phyloP scores from a whole-genome alignment of 78 protist species.

The Pigoraptor vietnamica region DNA sequence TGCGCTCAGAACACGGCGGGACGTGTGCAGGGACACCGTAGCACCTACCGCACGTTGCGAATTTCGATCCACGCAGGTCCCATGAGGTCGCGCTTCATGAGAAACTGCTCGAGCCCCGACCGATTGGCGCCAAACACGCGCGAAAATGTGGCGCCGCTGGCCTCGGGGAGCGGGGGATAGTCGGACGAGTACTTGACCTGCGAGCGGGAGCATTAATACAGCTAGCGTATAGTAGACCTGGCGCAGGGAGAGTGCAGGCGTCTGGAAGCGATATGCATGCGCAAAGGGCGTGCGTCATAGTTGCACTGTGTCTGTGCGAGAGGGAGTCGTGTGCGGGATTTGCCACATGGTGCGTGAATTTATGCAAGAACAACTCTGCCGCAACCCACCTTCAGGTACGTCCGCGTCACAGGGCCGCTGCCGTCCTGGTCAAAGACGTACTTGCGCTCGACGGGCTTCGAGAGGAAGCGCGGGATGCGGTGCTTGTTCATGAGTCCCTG shows the following conservation, averaged over 20 bases:
- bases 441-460: slow-evolving; percentile 21
- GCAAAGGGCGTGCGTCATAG: too few species aligned
- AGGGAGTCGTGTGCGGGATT: too few species aligned
- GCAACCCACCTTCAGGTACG: slow-evolving; percentile 34
- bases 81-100: slow-evolving; percentile 67
- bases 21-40: too few species aligned
- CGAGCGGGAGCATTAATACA: background rate
- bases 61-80: slow-evolving; percentile 88
- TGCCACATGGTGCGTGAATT: too few species aligned
- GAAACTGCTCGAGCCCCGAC: slow-evolving; percentile 57
- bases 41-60: too few species aligned
- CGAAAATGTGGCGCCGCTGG: slow-evolving; percentile 22
- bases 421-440: slow-evolving; percentile 57
- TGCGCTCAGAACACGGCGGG: too few species aligned
- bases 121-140: slow-evolving; percentile 71
- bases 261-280: too few species aligned
- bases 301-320: too few species aligned
- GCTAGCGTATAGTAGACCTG: too few species aligned
- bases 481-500: background rate
- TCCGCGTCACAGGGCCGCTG: slow-evolving; percentile 9
- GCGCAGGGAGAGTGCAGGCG: too few species aligned
- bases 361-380: too few species aligned
- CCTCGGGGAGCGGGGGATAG: background rate
- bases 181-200: background rate
- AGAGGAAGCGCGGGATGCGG: background rate